A percentile compares a stretch with the other conserved stretches of the same genome.
phyloP scores from a whole-genome alignment of 208 protist species.

The Leishmania tarentolae region DNA sequence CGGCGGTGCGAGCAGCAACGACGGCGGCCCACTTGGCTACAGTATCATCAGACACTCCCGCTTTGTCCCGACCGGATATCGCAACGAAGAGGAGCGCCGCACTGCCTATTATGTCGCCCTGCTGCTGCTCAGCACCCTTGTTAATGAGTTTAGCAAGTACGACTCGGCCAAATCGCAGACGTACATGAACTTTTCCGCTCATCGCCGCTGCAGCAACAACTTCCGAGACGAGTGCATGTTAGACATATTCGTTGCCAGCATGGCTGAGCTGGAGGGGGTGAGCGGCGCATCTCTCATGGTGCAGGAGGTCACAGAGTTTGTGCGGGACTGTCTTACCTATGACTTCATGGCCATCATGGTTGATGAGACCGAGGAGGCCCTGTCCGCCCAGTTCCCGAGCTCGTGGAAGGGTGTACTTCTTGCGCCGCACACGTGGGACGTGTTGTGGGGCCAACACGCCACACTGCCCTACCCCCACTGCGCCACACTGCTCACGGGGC shows the following conservation, averaged over 20 bases:
- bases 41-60: conserved; percentile 22
- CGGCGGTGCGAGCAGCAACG: neutral
- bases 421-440: conserved; percentile 39
- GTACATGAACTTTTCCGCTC: conserved; percentile 73
- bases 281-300: conserved; percentile 26
- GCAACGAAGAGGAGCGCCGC: conserved; percentile 25
- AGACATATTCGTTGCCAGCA: conserved; percentile 52
- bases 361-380: conserved; percentile 82
- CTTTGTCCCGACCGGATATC: conserved; percentile 8
- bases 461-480: conserved; percentile 72
- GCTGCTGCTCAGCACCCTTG: conserved; percentile 57
- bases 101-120: conserved; percentile 41
- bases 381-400: conserved; percentile 75
- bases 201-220: conserved; percentile 82
- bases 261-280: conserved; percentile 54
- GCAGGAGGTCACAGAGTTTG: conserved; percentile 53
- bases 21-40: conserved; percentile 13
- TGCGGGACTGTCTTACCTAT: conserved; percentile 65
- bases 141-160: conserved; percentile 72
- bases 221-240: conserved; percentile 73
- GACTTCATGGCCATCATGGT: conserved; percentile 89
- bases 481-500: conserved; percentile 53
- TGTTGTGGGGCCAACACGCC: conserved; percentile 81
- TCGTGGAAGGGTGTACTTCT: conserved; percentile 68
- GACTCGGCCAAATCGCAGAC: conserved; percentile 67